A percentile compares a stretch with the other conserved stretches of the same genome.
These are phyloP conservation scores for Neurospora sp. DNA, from an alignment of 495 filamentous ascomycete genomes.

Conservation along the genomic window DNA sequence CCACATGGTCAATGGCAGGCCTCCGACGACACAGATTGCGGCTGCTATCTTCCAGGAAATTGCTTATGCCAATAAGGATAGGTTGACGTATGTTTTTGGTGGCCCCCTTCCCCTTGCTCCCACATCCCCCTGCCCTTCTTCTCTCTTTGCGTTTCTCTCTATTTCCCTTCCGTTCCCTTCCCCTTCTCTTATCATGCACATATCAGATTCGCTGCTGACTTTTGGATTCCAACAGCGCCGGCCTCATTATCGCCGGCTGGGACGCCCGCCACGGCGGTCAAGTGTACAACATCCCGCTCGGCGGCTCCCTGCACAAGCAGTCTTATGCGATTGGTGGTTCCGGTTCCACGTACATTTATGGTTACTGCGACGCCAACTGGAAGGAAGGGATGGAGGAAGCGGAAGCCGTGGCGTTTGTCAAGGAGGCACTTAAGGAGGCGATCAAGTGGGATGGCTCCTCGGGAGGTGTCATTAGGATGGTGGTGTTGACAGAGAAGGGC, in stretches of 20 bases:
- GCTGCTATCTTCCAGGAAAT: slow-evolving; percentile 94
- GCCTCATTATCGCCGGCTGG: slow-evolving; percentile 95
- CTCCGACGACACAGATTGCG: slow-evolving; percentile 87
- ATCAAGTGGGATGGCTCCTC: slow-evolving; percentile 99
- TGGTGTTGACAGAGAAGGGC: slow-evolving; percentile 82
- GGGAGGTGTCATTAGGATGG: slow-evolving; percentile 94
- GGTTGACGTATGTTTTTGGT: slow-evolving; percentile 50
- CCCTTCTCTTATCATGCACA: neutral
- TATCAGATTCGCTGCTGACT: neutral
- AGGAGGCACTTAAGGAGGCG: slow-evolving; percentile 77
- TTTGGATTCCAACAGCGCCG: slow-evolving; percentile 49
- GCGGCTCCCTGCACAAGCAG: slow-evolving; percentile 96
- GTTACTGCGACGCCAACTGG: slow-evolving; percentile 96
- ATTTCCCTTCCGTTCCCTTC: neutral
- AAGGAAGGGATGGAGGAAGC: slow-evolving; percentile 87
- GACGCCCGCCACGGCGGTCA: slow-evolving; percentile 89
- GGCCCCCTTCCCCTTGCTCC: neutral
- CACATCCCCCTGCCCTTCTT: neutral
- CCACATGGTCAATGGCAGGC: slow-evolving; percentile 72
- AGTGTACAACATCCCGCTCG: slow-evolving; percentile 93
- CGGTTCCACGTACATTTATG: slow-evolving; percentile 98
- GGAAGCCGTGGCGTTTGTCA: slow-evolving; percentile 89
- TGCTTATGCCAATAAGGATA: slow-evolving; percentile 95
- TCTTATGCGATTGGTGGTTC: slow-evolving; percentile 92
- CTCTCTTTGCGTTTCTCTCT: neutral